These are phyloP conservation scores for Hyaloperonospora brassicae DNA, from an alignment of 352 stramenopile genomes.

Conservation along the genomic window DNA sequence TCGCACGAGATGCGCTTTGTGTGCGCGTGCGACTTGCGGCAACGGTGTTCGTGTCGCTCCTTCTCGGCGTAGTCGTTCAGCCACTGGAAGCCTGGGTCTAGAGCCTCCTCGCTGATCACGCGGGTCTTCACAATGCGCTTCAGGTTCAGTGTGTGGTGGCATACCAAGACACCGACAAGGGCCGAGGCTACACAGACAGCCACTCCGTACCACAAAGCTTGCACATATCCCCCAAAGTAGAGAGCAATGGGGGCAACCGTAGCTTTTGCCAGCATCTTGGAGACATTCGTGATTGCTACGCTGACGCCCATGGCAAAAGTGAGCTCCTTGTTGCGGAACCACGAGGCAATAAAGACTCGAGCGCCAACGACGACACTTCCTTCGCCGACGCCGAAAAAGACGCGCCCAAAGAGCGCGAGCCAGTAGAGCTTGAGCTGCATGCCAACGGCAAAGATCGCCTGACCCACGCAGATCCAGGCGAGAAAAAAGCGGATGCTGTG, in stretches of 20 bases:
- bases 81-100: slow-evolving; percentile 56
- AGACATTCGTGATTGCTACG: slow-evolving; percentile 86
- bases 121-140: slow-evolving; percentile 58
- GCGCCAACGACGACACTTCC: slow-evolving; percentile 73
- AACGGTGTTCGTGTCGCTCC: slow-evolving; percentile 48
- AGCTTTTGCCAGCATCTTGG: slow-evolving; percentile 88
- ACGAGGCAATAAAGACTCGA: slow-evolving; percentile 77
- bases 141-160: slow-evolving; percentile 49
- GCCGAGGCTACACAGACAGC: slow-evolving; percentile 49
- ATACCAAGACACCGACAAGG: slow-evolving; percentile 46
- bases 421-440: slow-evolving; percentile 71
- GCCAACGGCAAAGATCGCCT: slow-evolving; percentile 68
- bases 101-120: slow-evolving; percentile 41
- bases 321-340: slow-evolving; percentile 76
- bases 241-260: slow-evolving; percentile 80
- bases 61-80: slow-evolving; percentile 62
- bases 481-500: slow-evolving; percentile 74
- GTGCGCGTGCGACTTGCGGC: slow-evolving; percentile 25
- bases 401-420: slow-evolving; percentile 68
- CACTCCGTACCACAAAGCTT: slow-evolving; percentile 78
- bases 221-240: slow-evolving; percentile 79
- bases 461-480: slow-evolving; percentile 70
- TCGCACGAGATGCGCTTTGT: slow-evolving; percentile 48
- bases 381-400: slow-evolving; percentile 79
- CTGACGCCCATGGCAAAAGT: slow-evolving; percentile 85